Evolutionary conservation across 129 eudicot species (phyloP).

Genomic region (Dittrichia graveolens): DNA sequence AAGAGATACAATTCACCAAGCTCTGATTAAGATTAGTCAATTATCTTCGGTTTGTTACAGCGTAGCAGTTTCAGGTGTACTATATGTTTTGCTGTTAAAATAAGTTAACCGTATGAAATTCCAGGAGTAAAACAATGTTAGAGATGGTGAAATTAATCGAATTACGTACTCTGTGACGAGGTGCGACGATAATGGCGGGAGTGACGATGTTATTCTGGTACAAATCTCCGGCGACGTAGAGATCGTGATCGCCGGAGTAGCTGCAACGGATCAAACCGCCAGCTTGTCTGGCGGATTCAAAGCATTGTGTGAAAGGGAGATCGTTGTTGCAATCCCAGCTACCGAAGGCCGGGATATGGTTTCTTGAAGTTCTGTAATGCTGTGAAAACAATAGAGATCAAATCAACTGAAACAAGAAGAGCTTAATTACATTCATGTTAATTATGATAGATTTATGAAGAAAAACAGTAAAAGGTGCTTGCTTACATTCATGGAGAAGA

Average conservation of each 20-base stretch:
- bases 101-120: neutral
- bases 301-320: slow-evolving; percentile 80
- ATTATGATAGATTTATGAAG: too few relatives aligned
- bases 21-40: neutral
- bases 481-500: slow-evolving; percentile 27
- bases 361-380: slow-evolving; percentile 42
- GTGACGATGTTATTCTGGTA: slow-evolving; percentile 72
- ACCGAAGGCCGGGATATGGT: slow-evolving; percentile 80
- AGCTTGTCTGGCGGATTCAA: slow-evolving; percentile 70
- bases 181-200: slow-evolving; percentile 87
- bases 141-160: neutral
- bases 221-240: slow-evolving; percentile 89
- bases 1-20: neutral
- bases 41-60: too few relatives aligned
- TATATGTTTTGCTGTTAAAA: too few relatives aligned
- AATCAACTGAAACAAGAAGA: neutral
- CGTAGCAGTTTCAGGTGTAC: too few relatives aligned
- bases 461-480: too few relatives aligned
- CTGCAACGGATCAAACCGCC: slow-evolving; percentile 46
- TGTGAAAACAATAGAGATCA: neutral
- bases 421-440: too few relatives aligned
- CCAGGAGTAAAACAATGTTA: neutral
- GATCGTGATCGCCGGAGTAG: slow-evolving; percentile 67
- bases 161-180: slow-evolving; percentile 53
- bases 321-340: slow-evolving; percentile 80